phyloP scores from a whole-genome alignment of 345 rosid species.

The Gossypium raimondii region DNA sequence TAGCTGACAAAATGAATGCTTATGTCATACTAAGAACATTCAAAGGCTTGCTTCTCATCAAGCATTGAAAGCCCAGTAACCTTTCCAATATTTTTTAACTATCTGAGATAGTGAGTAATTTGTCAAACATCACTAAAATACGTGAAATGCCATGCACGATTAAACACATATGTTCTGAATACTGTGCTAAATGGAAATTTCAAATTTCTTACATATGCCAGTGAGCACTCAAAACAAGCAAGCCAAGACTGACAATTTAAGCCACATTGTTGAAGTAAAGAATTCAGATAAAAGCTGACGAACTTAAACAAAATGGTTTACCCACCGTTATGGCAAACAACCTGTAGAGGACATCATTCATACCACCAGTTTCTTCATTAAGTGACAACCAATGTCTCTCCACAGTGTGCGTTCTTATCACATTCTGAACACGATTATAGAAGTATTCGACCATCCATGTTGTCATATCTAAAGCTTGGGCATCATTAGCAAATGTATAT shows the following conservation, averaged over 20 bases:
- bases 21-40: background rate
- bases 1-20: background rate
- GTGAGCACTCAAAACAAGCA: background rate
- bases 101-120: background rate
- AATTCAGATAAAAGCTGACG: background rate
- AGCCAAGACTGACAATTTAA: conserved; percentile 1
- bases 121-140: background rate
- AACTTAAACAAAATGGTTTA: background rate
- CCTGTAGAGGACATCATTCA: conserved; percentile 90
- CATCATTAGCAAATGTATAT: conserved; percentile 56
- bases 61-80: background rate
- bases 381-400: conserved; percentile 77
- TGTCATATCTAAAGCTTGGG: conserved; percentile 64
- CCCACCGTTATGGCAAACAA: conserved; percentile 62
- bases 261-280: background rate
- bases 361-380: conserved; percentile 94
- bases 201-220: background rate
- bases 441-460: conserved; percentile 87
- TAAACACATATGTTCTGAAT: background rate
- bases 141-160: background rate
- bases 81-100: background rate
- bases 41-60: conserved; percentile 1
- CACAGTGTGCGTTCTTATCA: conserved; percentile 45
- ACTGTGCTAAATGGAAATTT: background rate
- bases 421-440: conserved; percentile 75